Percentiles rank a stretch among this genome's conserved stretches.
Conservation (phyloP, 2,329 filamentous ascomycete genomes). For the Zymoseptoria pseudotritici region DNA sequence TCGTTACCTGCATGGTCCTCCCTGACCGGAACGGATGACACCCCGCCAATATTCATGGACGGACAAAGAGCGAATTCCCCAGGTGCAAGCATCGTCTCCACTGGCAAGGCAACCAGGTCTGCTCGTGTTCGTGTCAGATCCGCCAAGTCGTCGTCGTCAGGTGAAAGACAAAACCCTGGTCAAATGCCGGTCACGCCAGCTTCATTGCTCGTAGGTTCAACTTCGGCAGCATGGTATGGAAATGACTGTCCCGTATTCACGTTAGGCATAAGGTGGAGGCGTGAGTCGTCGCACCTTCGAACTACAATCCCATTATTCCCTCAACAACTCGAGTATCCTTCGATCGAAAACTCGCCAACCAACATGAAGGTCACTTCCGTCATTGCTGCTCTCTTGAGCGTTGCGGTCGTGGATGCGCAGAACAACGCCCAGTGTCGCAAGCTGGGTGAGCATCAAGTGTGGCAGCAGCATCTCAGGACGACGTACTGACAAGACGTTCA, state of each 20-base stretch:
- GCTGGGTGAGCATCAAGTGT: background rate
- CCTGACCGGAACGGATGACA: background rate
- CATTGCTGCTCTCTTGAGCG: background rate
- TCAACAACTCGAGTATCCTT: background rate
- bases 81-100: background rate
- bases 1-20: too few relatives aligned
- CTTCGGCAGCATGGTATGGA: background rate
- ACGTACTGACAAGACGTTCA: background rate
- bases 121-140: background rate
- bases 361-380: background rate
- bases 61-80: background rate
- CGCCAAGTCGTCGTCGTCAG: too few relatives aligned
- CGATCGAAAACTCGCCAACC: background rate
- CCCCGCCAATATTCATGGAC: background rate
- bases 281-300: background rate
- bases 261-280: background rate
- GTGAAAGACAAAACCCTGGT: too few relatives aligned
- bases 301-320: background rate
- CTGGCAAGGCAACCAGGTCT: background rate
- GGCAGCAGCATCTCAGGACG: background rate
- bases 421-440: background rate
- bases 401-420: background rate
- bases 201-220: background rate
- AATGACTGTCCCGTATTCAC: background rate
- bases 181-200: too few relatives aligned